phyloP scores from a whole-genome alignment of 1,284 basidiomycete species.

The Mrakiaceae sp. region DNA sequence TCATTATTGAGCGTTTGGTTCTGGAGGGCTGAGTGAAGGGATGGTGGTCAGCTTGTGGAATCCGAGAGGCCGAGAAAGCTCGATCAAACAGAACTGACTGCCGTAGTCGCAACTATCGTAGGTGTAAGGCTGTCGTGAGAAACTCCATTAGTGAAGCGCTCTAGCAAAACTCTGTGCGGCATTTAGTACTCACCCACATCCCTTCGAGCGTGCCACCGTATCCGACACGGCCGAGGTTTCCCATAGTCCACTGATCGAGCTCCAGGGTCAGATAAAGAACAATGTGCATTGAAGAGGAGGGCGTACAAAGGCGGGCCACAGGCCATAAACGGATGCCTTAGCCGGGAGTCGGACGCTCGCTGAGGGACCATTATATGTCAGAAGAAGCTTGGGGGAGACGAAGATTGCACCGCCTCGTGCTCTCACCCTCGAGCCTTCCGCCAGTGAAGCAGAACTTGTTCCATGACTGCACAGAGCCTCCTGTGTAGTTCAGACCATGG shows the following conservation, averaged over 20 bases:
- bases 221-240: constrained; percentile 65
- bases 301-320: constrained; percentile 18
- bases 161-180: not conserved
- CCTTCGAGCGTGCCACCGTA: constrained; percentile 45
- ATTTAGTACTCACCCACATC: not conserved
- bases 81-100: constrained; percentile 25
- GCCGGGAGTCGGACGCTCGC: constrained; percentile 23
- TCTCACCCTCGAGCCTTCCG: constrained; percentile 49
- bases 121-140: constrained; percentile 46
- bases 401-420: too few relatives aligned
- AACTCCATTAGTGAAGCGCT: too few relatives aligned
- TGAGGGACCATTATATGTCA: too few relatives aligned
- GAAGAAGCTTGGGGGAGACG: too few relatives aligned
- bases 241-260: constrained; percentile 50
- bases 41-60: too few relatives aligned
- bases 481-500: constrained; percentile 9
- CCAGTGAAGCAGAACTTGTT: constrained; percentile 86
- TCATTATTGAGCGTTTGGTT: constrained; percentile 48
- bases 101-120: constrained; percentile 49
- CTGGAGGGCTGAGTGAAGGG: constrained; percentile 41
- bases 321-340: constrained; percentile 59
- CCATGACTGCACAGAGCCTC: constrained; percentile 61
- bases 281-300: constrained; percentile 46
- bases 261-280: constrained; percentile 32
- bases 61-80: too few relatives aligned